Evolutionary conservation across 2,329 filamentous ascomycete genomes (phyloP).

Genomic region (Fusarium sacchari): DNA sequence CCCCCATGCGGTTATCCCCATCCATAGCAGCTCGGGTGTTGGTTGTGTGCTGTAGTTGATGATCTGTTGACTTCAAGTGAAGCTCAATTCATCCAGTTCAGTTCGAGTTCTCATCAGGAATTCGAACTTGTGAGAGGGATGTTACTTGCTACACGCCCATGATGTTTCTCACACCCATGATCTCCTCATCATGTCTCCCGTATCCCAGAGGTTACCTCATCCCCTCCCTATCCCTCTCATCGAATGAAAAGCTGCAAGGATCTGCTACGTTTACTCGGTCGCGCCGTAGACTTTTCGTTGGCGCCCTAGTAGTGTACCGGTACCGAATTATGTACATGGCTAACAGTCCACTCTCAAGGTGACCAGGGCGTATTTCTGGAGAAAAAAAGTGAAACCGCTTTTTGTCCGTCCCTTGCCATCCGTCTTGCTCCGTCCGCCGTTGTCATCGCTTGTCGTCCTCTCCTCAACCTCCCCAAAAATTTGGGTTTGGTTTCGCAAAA

Average conservation of each 20-base stretch:
- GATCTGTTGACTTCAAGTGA: slow-evolving; percentile 23
- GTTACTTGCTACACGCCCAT: slow-evolving; percentile 8
- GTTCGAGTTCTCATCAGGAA: not conserved
- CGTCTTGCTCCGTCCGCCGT: slow-evolving; percentile 18
- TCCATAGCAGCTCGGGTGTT: slow-evolving; percentile 22
- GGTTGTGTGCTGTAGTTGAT: slow-evolving; percentile 9
- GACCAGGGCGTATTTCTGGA: slow-evolving; percentile 29
- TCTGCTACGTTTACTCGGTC: slow-evolving; percentile 38
- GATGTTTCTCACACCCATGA: not conserved
- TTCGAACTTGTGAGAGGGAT: not conserved
- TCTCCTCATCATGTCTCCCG: slow-evolving; percentile 10
- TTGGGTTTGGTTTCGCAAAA: slow-evolving; percentile 21
- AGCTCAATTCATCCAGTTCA: not conserved
- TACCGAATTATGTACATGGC: slow-evolving; percentile 20
- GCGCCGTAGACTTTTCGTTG: slow-evolving; percentile 41
- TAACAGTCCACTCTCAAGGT: slow-evolving; percentile 30
- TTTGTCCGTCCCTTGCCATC: slow-evolving; percentile 29
- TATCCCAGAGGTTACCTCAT: slow-evolving; percentile 31
- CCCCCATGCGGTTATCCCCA: slow-evolving; percentile 38
- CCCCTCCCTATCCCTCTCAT: slow-evolving; percentile 23
- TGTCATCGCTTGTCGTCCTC: slow-evolving; percentile 11
- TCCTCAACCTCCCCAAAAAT: slow-evolving; percentile 16
- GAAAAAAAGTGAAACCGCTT: slow-evolving; percentile 30
- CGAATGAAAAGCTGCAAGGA: slow-evolving; percentile 38
- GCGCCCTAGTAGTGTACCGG: slow-evolving; percentile 24